Conservation (phyloP, 768 basidiomycete species). For the Goffeauzyma gilvescens region DNA sequence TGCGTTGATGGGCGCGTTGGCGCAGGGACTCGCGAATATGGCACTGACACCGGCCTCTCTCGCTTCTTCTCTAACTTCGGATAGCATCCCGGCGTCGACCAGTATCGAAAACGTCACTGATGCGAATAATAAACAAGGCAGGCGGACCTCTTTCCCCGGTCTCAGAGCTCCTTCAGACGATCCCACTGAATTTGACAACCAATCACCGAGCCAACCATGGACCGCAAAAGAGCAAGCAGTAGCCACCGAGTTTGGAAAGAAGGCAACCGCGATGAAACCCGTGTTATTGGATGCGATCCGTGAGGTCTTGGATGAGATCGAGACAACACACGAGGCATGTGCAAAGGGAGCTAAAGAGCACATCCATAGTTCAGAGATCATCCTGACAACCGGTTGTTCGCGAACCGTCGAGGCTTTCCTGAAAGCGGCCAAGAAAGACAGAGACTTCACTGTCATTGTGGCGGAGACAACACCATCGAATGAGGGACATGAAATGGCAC, state of each 20-base stretch:
- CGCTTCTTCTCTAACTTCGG: slow-evolving; percentile 7
- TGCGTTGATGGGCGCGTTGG: too few relatives aligned
- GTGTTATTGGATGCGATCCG: slow-evolving; percentile 93
- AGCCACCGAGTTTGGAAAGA: slow-evolving; percentile 9
- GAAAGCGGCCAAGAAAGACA: slow-evolving; percentile 67
- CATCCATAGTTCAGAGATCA: slow-evolving; percentile 95
- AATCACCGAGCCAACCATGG: too few relatives aligned
- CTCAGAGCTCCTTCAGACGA: too few relatives aligned
- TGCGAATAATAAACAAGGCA: too few relatives aligned
- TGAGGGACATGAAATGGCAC: slow-evolving; percentile 45
- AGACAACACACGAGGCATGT: slow-evolving; percentile 85
- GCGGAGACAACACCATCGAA: slow-evolving; percentile 88
- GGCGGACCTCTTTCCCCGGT: slow-evolving; percentile 4
- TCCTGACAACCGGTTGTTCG: slow-evolving; percentile 83
- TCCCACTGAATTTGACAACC: too few relatives aligned
- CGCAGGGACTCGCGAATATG: slow-evolving; percentile 2
- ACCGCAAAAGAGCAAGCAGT: too few relatives aligned
- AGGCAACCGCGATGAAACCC: slow-evolving; percentile 45
- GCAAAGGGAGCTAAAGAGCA: slow-evolving; percentile 88
- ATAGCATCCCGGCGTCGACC: neutral
- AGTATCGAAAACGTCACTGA: neutral
- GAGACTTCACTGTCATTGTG: slow-evolving; percentile 89
- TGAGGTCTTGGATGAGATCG: slow-evolving; percentile 85
- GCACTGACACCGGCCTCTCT: neutral
- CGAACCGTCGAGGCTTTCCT: slow-evolving; percentile 84